Evolutionary conservation across 257 asterid genomes (phyloP).

Genomic region (Solanum microdontum): DNA sequence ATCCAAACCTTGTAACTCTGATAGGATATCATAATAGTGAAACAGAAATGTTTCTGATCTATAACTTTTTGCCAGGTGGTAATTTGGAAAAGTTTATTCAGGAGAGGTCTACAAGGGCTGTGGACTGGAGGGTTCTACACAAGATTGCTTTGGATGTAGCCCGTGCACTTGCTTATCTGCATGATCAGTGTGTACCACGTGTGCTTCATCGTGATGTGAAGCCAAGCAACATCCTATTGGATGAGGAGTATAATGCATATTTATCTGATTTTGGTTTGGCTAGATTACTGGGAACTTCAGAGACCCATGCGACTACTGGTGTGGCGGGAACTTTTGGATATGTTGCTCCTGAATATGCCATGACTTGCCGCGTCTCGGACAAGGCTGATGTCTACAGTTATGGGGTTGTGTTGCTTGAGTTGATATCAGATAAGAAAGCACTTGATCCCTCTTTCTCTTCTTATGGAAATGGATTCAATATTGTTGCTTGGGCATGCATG

Average conservation of each 20-base stretch:
- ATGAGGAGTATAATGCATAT: conserved; percentile 72
- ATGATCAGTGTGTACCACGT: conserved; percentile 85
- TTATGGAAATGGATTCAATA: conserved; percentile 79
- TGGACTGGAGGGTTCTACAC: conserved; percentile 85
- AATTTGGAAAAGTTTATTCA: conserved; percentile 76
- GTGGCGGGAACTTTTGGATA: conserved; percentile 93
- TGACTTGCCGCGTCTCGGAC: conserved; percentile 92
- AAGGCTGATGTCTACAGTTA: conserved; percentile 93
- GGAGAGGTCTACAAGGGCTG: conserved; percentile 61
- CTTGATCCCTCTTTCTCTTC: conserved; percentile 87
- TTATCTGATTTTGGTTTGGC: conserved; percentile 87
- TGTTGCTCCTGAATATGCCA: conserved; percentile 89
- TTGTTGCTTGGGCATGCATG: conserved; percentile 90
- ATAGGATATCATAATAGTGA: conserved; percentile 88
- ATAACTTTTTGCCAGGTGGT: conserved; percentile 74
- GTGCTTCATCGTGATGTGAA: conserved; percentile 95
- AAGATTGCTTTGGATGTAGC: conserved; percentile 82
- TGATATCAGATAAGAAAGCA: conserved; percentile 81
- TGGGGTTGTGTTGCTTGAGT: conserved; percentile 81
- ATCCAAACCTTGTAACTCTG: conserved; percentile 77
- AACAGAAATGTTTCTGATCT: conserved; percentile 79
- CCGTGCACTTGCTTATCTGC: conserved; percentile 80
- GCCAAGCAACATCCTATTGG: conserved; percentile 81
- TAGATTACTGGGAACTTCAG: conserved; percentile 68
- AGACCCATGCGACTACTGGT: conserved; percentile 82